Base-by-base conservation (phyloP, 371 early-diverging fungal genomes). In the Actinomortierella wolfii region DNA sequence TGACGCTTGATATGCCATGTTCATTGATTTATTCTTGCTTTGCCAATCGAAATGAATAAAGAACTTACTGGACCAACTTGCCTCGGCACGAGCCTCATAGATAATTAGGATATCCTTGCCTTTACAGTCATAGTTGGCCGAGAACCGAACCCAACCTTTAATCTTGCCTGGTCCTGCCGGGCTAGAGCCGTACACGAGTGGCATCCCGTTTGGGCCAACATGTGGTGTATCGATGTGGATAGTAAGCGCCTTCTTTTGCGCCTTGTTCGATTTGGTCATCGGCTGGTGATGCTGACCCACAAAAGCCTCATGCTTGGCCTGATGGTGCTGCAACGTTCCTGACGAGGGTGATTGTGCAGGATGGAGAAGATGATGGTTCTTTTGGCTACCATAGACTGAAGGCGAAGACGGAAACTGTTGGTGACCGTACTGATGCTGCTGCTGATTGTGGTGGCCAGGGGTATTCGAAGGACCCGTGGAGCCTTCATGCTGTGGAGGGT, bases 21-120 rank as follows among this genome's bases (percentile, higher is more conserved):
- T n/a, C n/a, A n/a, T n/a, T n/a, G n/a, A n/a, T n/a, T n/a, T n/a
- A n/a, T n/a, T n/a, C n/a, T n/a, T n/a, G n/a, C n/a, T n/a, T n/a
- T n/a, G n/a, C n/a, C n/a, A n/a, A n/a, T n/a, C n/a, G n/a, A n/a
- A n/a, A n/a, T n/a, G n/a, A n/a, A n/a, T n/a, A n/a, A n/a, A n/a
- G n/a, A n/a, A n/a, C n/a, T 57, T 55, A 73, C 74, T 63, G 59
- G 62, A 53, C 74, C 74, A 55, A 2, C 52, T 42, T 0, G 68
- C 47, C 41, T 68, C 68, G n/a, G 48, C 23, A 63, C 68, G 63
- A n/a, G 68, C 68, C 40, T 68, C 68, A 23, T 68, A 68, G 45
- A 68, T 68, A 56, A 68, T 63, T 20, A 59, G 63, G 53, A 68
- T 68, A 18, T 68, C 68, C 17, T 63, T 63, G 49, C 68, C 68